Conservation (phyloP, 768 basidiomycete genomes). For the Rhodotorula kratochvilovae region DNA sequence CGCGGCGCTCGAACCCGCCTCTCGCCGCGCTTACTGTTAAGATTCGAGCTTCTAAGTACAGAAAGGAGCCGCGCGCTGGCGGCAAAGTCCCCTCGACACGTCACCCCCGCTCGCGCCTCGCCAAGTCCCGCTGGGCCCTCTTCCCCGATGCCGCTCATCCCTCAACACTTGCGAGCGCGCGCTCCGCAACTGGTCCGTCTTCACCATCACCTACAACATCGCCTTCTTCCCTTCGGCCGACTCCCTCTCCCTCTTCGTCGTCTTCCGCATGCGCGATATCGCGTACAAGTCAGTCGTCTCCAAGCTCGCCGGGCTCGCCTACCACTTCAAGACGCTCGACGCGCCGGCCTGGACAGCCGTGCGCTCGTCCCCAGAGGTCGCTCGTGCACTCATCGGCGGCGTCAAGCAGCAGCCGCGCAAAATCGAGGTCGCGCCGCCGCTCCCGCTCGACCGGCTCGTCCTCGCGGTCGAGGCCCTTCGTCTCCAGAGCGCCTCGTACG, state of each 20-base stretch:
- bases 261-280: no score
- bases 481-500: neutral
- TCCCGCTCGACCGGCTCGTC: neutral
- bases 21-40: neutral
- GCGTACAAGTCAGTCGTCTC: neutral
- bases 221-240: neutral
- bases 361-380: neutral
- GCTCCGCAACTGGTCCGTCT: neutral
- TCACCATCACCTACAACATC: neutral
- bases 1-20: neutral
- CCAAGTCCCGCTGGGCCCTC: no score
- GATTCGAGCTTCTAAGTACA: no score
- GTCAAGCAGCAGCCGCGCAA: neutral
- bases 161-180: no score
- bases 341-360: neutral
- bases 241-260: constrained; percentile 1
- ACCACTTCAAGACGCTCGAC: neutral
- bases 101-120: no score
- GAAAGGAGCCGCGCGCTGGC: no score
- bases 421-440: neutral
- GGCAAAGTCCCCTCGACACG: no score
- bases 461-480: neutral
- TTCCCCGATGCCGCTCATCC: no score
- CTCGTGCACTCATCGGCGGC: neutral
- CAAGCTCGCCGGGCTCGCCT: neutral